Evolutionary conservation across 768 basidiomycete species (phyloP).

Genomic region (Cystobasidium ongulense): DNA sequence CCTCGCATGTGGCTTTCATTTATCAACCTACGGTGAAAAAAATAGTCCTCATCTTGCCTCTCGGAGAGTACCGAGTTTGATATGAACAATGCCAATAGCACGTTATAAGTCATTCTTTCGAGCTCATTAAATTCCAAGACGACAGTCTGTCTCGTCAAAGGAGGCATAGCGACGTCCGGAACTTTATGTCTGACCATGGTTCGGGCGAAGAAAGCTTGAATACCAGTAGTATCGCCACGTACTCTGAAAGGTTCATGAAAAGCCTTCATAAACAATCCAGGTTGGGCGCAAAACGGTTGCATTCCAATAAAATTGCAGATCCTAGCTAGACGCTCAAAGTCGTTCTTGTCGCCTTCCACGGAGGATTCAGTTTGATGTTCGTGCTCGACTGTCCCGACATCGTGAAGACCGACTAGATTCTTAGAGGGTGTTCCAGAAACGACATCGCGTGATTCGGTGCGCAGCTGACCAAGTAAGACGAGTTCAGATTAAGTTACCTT

Average conservation of each 20-base stretch:
- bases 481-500: background rate
- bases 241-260: conserved; percentile 20
- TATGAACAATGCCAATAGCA: conserved; percentile 35
- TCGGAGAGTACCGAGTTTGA: conserved; percentile 37
- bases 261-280: conserved; percentile 32
- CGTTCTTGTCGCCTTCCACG: conserved; percentile 31
- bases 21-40: conserved; percentile 30
- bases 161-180: conserved; percentile 28
- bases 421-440: conserved; percentile 40
- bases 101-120: conserved; percentile 40
- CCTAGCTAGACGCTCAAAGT: conserved; percentile 36
- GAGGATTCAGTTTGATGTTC: conserved; percentile 8
- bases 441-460: conserved; percentile 34
- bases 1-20: background rate
- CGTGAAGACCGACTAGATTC: conserved; percentile 34
- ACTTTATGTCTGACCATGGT: conserved; percentile 34
- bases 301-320: conserved; percentile 19
- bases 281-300: conserved; percentile 17
- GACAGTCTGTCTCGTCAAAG: conserved; percentile 18
- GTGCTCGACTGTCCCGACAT: conserved; percentile 20
- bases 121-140: conserved; percentile 33
- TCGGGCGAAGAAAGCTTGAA: conserved; percentile 25
- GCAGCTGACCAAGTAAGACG: conserved; percentile 23
- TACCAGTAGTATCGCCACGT: conserved; percentile 16
- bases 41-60: conserved; percentile 37